phyloP scores from a whole-genome alignment of 495 filamentous ascomycete species.

The Neurospora sublineolata region DNA sequence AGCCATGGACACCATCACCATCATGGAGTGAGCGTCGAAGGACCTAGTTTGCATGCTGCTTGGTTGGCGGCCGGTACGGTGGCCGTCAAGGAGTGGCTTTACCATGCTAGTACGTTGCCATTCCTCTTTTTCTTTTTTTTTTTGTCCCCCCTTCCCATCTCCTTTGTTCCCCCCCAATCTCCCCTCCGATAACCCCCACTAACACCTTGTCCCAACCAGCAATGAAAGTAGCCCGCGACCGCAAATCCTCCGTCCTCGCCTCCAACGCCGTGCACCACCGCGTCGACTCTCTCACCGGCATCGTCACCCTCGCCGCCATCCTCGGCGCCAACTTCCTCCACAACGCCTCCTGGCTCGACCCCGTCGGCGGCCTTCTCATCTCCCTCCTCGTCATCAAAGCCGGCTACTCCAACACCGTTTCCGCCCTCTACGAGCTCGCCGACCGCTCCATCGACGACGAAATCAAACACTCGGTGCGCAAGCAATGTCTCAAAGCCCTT shows the following conservation, averaged over 20 bases:
- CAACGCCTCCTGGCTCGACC: slow-evolving; percentile 83
- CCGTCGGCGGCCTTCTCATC: slow-evolving; percentile 85
- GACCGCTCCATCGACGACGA: slow-evolving; percentile 83
- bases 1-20: slow-evolving; percentile 46
- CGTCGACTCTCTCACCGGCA: slow-evolving; percentile 85
- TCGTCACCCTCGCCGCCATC: slow-evolving; percentile 82
- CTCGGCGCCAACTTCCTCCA: slow-evolving; percentile 76
- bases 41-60: slow-evolving; percentile 80
- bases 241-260: slow-evolving; percentile 91
- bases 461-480: slow-evolving; percentile 55
- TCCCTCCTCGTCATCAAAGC: slow-evolving; percentile 87
- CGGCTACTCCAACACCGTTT: slow-evolving; percentile 72
- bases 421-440: slow-evolving; percentile 74
- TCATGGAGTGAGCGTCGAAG: slow-evolving; percentile 51
- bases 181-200: background rate
- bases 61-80: slow-evolving; percentile 94
- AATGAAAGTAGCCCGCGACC: slow-evolving; percentile 90
- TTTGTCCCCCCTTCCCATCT: background rate
- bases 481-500: slow-evolving; percentile 50
- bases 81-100: slow-evolving; percentile 89
- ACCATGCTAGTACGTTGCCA: slow-evolving; percentile 85
- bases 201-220: slow-evolving; percentile 37
- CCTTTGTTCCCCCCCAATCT: background rate
- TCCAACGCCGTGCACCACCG: slow-evolving; percentile 95
- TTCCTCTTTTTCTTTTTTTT: no score